These are phyloP conservation scores for Flaveria linearis DNA, from an alignment of 129 eudicot genomes.

Conservation along the genomic window DNA sequence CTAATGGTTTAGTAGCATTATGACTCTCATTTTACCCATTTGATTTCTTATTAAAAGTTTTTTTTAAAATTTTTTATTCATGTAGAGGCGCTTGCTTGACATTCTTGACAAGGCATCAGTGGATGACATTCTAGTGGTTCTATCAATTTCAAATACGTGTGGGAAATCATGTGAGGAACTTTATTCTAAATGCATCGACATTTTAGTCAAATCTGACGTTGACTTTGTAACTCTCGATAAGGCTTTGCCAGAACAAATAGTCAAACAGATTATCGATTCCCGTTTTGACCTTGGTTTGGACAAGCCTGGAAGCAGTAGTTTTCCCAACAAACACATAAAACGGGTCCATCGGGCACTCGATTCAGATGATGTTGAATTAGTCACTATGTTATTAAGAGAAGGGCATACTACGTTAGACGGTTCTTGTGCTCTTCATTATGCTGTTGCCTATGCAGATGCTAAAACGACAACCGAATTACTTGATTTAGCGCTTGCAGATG, in stretches of 20 bases:
- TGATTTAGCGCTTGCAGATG: constrained; percentile 87
- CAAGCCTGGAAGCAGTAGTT: constrained; percentile 50
- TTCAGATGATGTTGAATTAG: constrained; percentile 92
- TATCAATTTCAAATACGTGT: constrained; percentile 75
- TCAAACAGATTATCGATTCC: constrained; percentile 55
- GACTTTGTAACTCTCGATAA: constrained; percentile 84
- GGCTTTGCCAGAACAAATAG: constrained; percentile 69
- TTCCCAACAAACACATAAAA: constrained; percentile 87
- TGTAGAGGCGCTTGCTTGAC: constrained; percentile 65
- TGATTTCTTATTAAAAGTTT: background rate
- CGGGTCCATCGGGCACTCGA: constrained; percentile 94
- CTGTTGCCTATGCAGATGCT: constrained; percentile 92
- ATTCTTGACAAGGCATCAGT: constrained; percentile 67
- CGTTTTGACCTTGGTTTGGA: constrained; percentile 59
- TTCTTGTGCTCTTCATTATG: constrained; percentile 91
- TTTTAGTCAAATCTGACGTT: constrained; percentile 63
- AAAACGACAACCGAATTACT: constrained; percentile 88
- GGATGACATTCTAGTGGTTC: constrained; percentile 74
- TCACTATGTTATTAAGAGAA: constrained; percentile 82
- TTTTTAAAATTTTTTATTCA: background rate
- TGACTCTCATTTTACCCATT: background rate
- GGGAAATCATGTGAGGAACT: constrained; percentile 61
- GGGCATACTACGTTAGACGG: constrained; percentile 79
- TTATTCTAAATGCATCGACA: constrained; percentile 55
- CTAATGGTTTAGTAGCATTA: background rate